Evolutionary conservation across 78 protist genomes (phyloP), one percentile per base, ranked within the genome.

Genomic region (Bodo saltans): DNA sequence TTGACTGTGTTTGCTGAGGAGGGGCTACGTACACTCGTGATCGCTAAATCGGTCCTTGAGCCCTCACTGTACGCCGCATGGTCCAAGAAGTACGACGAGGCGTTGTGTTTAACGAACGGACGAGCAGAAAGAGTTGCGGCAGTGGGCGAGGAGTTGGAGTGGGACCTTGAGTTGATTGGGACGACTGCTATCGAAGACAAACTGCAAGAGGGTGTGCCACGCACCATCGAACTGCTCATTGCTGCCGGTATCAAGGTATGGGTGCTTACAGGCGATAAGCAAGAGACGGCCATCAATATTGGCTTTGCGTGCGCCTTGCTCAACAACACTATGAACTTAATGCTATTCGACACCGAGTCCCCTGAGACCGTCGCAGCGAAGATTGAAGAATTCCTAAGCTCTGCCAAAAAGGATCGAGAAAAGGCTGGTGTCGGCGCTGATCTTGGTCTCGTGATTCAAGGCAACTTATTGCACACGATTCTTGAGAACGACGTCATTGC

Each of bases 241-340:
- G 78, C 86, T 34, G 85, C 88, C n/a, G 96, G 96, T n/a, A 38
- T 93, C 72, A 83, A 87, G 29, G 80, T 93, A 60, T 93, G 95
- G 95, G 90, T 93, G 47, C 47, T 93, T 52, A 93, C 95, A 17
- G 95, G 95, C 41, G 95, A 93, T 80, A 93, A 93, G 83, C 93
- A 92, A 70, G 92, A 90, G 74, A 93, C 95, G 1, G 95, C 95
- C 8, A 92, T 93, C 83, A 92, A 91, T 53, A 93, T 93, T 42
- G 95, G 92, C 29, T 42, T 75, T 52, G 87, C 96, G 32, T 74
- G 88, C 34, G 37, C 47, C n/a, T 39, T 93, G 40, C 74, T 93
- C 41, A 52, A 84, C 4, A 76, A 76, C 60, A 12, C 3, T 33
- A 76, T 76, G 81, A 30, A 23, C 21, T 3, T 76, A 26, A 42